Base-by-base conservation (phyloP, 2,329 filamentous ascomycete genomes). In the Coniochaeta sp. region DNA sequence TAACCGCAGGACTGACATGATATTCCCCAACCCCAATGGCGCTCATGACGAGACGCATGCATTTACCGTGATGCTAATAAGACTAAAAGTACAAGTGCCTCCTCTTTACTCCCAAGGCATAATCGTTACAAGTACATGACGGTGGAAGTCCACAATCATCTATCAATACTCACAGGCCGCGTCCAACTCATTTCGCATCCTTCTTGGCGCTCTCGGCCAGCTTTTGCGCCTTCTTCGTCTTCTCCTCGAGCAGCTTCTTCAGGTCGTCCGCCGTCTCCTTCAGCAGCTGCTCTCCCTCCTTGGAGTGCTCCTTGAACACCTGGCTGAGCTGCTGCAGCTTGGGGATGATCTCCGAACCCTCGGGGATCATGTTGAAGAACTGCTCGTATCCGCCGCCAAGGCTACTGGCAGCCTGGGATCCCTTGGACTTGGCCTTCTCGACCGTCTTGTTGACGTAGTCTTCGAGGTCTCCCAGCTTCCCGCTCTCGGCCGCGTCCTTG, bases 221-320 rank as follows among this genome's bases (percentile, higher is more conserved):
- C 64, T 89, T 81, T 68, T 87, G 77, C 0, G 83, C 80, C 72
- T 83, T 77, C 55, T 79, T 69, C 0, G 77, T 76, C 74, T 83
- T 81, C 70, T 83, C 83, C 71, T 87, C 82, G 47, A 90, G 75
- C 32, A 90, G 79, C 71, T 86, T 77, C 70, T 81, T 79, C 55
- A 90, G 75, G 71, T 90, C 87, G 52, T 87, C 80, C 56, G 89
- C 77, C 0, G 88, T 88, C 69, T 89, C 86, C 73, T 86, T 85
- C 58, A 89, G 71, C 40, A 91, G 76, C 72, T 85, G 82, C 77
- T 91, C 82, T 2, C 87, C 88, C 71, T 91, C 87, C 5, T 85
- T 79, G 57, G 83, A 85, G 70, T 89, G 85, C 75, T 89, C 85
- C 66, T 87, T 78, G 0, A 85, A 86, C 16, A 88, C 77, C 63